phyloP scores from a whole-genome alignment of 2,329 filamentous ascomycete species.

The Hypoxylon sp. region DNA sequence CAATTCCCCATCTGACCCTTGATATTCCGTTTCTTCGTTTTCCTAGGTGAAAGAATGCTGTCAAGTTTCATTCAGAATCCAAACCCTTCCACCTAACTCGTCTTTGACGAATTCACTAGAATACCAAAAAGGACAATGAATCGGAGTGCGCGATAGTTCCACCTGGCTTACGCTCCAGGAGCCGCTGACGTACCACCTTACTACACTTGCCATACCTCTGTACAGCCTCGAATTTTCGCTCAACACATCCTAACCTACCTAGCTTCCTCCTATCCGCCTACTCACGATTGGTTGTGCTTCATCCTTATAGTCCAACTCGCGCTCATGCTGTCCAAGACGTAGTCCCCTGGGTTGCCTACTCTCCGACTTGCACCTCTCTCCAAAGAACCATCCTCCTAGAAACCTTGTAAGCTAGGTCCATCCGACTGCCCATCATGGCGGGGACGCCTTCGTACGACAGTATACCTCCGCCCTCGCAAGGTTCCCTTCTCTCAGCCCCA shows the following conservation, averaged over 20 bases:
- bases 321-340: constrained; percentile 25
- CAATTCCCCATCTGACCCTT: constrained; percentile 31
- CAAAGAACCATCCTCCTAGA: background rate
- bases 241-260: background rate
- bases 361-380: background rate
- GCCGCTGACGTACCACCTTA: constrained; percentile 14
- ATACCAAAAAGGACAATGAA: constrained; percentile 17
- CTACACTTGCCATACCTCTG: background rate
- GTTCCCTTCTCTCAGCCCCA: constrained; percentile 42
- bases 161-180: constrained; percentile 15
- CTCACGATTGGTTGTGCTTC: constrained; percentile 14
- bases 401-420: background rate
- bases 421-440: constrained; percentile 37
- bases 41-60: background rate
- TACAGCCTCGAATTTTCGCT: constrained; percentile 11
- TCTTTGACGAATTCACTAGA: constrained; percentile 12
- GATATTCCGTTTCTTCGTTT: background rate
- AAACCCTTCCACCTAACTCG: constrained; percentile 7
- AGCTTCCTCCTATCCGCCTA: constrained; percentile 5
- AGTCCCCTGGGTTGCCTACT: constrained; percentile 5
- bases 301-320: constrained; percentile 19
- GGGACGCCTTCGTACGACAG: constrained; percentile 38
- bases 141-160: constrained; percentile 25
- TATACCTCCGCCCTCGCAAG: constrained; percentile 3
- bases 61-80: constrained; percentile 1